Base-by-base conservation (phyloP, 352 stramenopile species). In the Achlya hypogyna region DNA sequence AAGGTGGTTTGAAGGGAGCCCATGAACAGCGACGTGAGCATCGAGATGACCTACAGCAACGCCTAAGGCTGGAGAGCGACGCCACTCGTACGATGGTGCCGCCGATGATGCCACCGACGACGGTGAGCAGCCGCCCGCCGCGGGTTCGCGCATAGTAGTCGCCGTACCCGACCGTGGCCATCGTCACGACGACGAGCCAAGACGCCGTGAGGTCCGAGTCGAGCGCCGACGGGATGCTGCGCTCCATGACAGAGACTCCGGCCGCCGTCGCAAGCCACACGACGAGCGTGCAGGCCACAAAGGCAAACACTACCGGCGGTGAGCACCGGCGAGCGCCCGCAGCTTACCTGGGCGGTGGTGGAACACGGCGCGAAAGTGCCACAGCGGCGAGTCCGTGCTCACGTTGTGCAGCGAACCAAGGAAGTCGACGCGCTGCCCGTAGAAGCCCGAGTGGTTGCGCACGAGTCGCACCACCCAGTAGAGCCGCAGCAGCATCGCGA, bases 11-110 rank as follows among this genome's bases (percentile, higher is more conserved):
- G 60, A 22, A 67, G 60, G 10, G 60, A 67, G n/a, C 60, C 60
- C 60, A 67, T 67, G n/a, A 67, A 67, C 18, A 67, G 51, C 51
- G 60, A 67, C 28, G 60, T 67, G 20, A 67, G 43, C 60, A 67
- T 67, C 42, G 60, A 67, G 0, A 67, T 67, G 28, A 67, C 60
- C 60, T 67, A 53, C 40, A 63, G 49, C n/a, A 63, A 18, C 9
- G 16, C 53, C 14, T 32, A 4, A 63, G 5, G 5, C 49, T 31
- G 14, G 40, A 63, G 20, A 18, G 29, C 22, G 29, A n/a, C n/a
- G n/a, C n/a, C n/a, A n/a, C n/a, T 54, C 51, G 60, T 67, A 67
- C 60, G 28, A 67, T 67, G 9, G 51, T 49, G 31, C 60, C 60
- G 35, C 60, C 60, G 9, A 67, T 22, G 31, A 67, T 67, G 32